Base-by-base conservation (phyloP, 2,329 filamentous ascomycete genomes). In the Aspergillus sp. region DNA sequence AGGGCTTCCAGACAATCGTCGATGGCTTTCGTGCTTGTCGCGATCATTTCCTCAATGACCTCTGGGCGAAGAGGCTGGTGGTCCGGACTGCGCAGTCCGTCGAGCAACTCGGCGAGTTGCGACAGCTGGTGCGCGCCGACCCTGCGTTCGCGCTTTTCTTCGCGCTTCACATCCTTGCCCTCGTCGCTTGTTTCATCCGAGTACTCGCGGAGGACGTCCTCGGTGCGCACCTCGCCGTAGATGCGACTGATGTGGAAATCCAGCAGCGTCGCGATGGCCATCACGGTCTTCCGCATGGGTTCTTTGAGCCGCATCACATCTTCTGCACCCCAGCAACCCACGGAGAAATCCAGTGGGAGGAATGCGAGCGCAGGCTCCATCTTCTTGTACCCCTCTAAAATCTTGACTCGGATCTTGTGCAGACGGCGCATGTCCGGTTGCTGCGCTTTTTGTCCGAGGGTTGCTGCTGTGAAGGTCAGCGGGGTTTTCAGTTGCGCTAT, bases 301-400 rank as follows among this genome's bases (percentile, higher is more conserved):
- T 64, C 64, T 11, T 73, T 66, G 6, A 80, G 52, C 0, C 58
- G 59, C 4, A 65, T 63, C 14, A 80, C 65, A 16, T 79, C 75
- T 8, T 74, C 70, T 1, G 77, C 63, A 14, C 65, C 72, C 78
- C 78, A 80, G 2, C 71, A 63, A 1, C 76, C 72, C 3, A 74
- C 64, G 0, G 77, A 79, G 17, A 79, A 66, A 53, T 80, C 78
- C 1, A 80, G 58, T 0, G 73, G 76, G 0, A 80, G 59, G 48
- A 80, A 80, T 0, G 62, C 72, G 0, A 79, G 47, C 0, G 68
- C 60, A 0, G 75, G 73, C 8, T 73, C 68, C 40, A 75, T 65
- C 1, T 63, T 62, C 38, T 73, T 75, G 50, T 73, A 76, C 0
- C 62, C 49, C 0, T 50, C 62, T 6, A 79, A 70, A 30, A 70